phyloP scores from a whole-genome alignment of 2,329 filamentous ascomycete genomes.

The Aspergillus felis region DNA sequence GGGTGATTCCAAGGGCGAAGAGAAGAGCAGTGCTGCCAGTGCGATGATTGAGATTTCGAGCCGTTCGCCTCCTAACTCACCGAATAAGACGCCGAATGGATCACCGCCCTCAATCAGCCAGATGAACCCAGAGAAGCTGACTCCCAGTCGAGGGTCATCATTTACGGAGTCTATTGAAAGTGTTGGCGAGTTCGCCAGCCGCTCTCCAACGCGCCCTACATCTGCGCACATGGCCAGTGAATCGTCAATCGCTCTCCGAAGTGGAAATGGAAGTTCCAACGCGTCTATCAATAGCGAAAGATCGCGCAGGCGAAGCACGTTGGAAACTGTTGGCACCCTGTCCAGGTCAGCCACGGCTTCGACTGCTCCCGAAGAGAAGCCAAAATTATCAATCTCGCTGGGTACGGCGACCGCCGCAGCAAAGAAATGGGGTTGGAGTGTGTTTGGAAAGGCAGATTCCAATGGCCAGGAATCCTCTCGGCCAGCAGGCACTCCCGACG shows the following conservation, averaged over 20 bases:
- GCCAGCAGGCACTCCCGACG: slow-evolving; percentile 47
- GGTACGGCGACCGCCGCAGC: slow-evolving; percentile 53
- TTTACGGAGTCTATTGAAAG: slow-evolving; percentile 45
- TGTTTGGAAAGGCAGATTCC: slow-evolving; percentile 43
- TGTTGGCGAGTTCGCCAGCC: slow-evolving; percentile 14
- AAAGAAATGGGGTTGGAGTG: slow-evolving; percentile 57
- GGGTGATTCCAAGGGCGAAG: slow-evolving; percentile 51
- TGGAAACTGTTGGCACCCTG: slow-evolving; percentile 30
- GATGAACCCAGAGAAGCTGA: slow-evolving; percentile 33
- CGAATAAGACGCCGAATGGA: slow-evolving; percentile 45
- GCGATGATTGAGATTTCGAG: slow-evolving; percentile 67
- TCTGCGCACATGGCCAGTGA: slow-evolving; percentile 24
- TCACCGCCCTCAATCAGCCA: slow-evolving; percentile 39
- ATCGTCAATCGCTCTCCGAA: slow-evolving; percentile 19
- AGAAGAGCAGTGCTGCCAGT: slow-evolving; percentile 57
- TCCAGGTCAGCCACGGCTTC: slow-evolving; percentile 23
- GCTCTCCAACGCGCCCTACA: slow-evolving; percentile 24
- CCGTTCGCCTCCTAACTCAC: slow-evolving; percentile 55
- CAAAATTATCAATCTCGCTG: slow-evolving; percentile 41
- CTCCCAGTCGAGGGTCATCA: slow-evolving; percentile 46
- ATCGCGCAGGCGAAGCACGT: slow-evolving; percentile 25
- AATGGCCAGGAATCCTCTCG: slow-evolving; percentile 40
- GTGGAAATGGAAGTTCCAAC: slow-evolving; percentile 20
- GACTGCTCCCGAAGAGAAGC: slow-evolving; percentile 30
- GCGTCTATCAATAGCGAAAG: slow-evolving; percentile 27